A percentile compares a stretch with the other conserved stretches of the same genome.
These are phyloP conservation scores for Coemansia sp. DNA, from an alignment of 192 early-diverging fungal species.

Conservation along the genomic window DNA sequence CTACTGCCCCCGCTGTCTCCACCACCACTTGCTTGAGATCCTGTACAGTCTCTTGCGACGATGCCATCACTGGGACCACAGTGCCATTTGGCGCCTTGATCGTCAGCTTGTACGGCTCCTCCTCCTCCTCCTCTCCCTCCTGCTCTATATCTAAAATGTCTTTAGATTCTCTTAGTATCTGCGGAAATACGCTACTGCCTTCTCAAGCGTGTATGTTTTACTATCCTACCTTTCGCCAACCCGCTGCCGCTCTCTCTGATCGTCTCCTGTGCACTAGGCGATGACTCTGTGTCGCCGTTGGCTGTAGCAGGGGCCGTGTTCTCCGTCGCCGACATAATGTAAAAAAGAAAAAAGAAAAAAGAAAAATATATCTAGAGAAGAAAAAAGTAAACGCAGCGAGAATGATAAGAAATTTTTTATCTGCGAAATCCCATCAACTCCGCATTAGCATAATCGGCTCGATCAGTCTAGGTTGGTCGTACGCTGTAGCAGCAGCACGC, in stretches of 20 bases:
- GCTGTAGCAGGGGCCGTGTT: neutral
- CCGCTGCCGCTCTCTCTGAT: no score
- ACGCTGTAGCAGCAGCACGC: slow-evolving; percentile 18
- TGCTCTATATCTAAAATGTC: no score
- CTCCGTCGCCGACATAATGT: neutral
- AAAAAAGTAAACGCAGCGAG: neutral
- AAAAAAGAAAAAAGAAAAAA: neutral
- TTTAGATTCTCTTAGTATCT: no score
- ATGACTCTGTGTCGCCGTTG: no score
- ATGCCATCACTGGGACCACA: slow-evolving; percentile 47
- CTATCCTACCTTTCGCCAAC: no score
- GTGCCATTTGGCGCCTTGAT: slow-evolving; percentile 49
- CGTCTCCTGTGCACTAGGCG: no score
- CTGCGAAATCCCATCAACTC: neutral
- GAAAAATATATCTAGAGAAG: slow-evolving; percentile 4
- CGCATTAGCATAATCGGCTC: neutral
- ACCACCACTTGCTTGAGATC: slow-evolving; percentile 85
- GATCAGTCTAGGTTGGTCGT: neutral
- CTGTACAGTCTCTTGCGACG: slow-evolving; percentile 71
- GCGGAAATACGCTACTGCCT: no score
- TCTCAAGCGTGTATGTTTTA: no score
- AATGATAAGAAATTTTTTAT: slow-evolving; percentile 3
- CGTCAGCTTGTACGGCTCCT: slow-evolving; percentile 33
- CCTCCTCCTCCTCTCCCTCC: slow-evolving; percentile 15
- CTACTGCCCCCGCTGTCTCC: slow-evolving; percentile 80